phyloP scores from a whole-genome alignment of 768 basidiomycete genomes.

The Hygrophorus russula region DNA sequence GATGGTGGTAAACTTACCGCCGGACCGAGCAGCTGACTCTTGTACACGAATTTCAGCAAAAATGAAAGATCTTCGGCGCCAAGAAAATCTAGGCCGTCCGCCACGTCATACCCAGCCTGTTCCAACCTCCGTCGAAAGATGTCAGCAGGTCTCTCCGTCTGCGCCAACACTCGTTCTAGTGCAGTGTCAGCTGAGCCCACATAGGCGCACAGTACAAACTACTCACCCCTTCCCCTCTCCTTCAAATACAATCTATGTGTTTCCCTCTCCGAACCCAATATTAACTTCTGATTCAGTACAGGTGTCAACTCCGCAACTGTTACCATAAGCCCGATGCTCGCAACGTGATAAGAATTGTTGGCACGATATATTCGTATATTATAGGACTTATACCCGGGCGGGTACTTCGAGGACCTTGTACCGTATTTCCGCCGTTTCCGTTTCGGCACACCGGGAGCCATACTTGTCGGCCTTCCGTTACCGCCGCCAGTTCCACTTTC shows the following conservation, averaged over 20 bases:
- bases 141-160: conserved; percentile 73
- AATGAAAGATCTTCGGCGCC: conserved; percentile 74
- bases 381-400: conserved; percentile 19
- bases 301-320: conserved; percentile 61
- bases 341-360: conserved; percentile 62
- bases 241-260: conserved; percentile 63
- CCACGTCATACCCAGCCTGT: conserved; percentile 80
- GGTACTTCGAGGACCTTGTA: conserved; percentile 6
- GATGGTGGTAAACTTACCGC: conserved; percentile 32
- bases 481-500: conserved; percentile 16
- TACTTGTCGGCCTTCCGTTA: conserved; percentile 5
- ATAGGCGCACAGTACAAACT: neutral
- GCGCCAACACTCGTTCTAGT: conserved; percentile 73
- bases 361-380: conserved; percentile 70
- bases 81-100: conserved; percentile 70
- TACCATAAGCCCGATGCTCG: conserved; percentile 47
- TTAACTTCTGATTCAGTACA: conserved; percentile 47
- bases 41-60: conserved; percentile 84
- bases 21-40: conserved; percentile 57
- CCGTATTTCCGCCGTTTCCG: conserved; percentile 5
- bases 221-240: conserved; percentile 65
- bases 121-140: conserved; percentile 76
- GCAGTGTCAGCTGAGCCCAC: neutral
- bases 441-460: neutral
- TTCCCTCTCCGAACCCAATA: conserved; percentile 38